Evolutionary conservation across 2,329 filamentous ascomycete species (phyloP).

Genomic region (Xylariaceae sp.): DNA sequence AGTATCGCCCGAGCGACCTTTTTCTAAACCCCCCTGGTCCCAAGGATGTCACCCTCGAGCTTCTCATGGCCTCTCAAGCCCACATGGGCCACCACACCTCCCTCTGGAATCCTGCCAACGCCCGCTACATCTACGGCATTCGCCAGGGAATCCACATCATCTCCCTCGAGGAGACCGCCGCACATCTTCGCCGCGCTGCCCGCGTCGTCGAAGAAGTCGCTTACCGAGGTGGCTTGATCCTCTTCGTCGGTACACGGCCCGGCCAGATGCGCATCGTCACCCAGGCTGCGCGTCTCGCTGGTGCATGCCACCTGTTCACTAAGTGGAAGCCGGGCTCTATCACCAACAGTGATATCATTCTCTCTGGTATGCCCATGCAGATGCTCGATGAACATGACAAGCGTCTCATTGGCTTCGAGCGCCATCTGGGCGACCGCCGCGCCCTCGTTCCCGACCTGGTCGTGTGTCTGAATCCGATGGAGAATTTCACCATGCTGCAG

Average conservation of each 20-base stretch:
- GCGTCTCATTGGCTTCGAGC: conserved; percentile 56
- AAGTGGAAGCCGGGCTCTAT: conserved; percentile 90
- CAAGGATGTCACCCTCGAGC: conserved; percentile 80
- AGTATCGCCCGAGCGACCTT: conserved; percentile 64
- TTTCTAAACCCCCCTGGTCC: conserved; percentile 70
- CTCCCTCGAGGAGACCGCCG: conserved; percentile 80
- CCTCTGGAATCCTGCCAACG: conserved; percentile 92
- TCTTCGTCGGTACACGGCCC: conserved; percentile 84
- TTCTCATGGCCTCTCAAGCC: conserved; percentile 80
- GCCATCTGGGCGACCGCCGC: conserved; percentile 58
- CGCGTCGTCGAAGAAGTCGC: conserved; percentile 86
- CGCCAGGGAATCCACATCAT: conserved; percentile 90
- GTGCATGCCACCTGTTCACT: conserved; percentile 83
- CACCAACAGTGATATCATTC: conserved; percentile 87
- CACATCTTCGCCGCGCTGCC: conserved; percentile 87
- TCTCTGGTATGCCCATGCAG: conserved; percentile 65
- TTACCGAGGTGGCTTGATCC: conserved; percentile 74
- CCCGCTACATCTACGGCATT: conserved; percentile 89
- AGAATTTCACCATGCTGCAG: conserved; percentile 86
- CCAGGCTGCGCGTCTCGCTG: conserved; percentile 70
- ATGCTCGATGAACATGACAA: conserved; percentile 75
- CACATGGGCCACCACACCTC: conserved; percentile 89
- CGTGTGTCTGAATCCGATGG: conserved; percentile 84
- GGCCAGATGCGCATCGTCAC: conserved; percentile 81
- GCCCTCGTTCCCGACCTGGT: conserved; percentile 84